Conservation (phyloP, 495 filamentous ascomycete genomes). For the Ramalina intermedia region DNA sequence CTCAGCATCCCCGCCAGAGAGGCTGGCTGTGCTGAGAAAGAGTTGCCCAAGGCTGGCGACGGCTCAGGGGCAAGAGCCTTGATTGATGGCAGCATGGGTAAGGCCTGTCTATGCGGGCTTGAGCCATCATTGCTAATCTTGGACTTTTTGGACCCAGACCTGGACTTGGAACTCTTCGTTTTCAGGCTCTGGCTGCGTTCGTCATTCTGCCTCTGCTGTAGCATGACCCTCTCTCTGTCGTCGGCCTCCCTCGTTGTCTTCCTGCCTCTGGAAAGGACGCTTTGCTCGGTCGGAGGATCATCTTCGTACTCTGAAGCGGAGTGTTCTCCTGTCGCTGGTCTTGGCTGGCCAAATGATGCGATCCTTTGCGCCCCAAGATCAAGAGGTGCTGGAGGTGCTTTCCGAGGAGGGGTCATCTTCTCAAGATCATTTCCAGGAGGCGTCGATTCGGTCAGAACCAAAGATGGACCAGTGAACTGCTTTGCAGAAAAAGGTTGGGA, state of each 20-base stretch:
- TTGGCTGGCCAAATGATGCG: constrained; percentile 28
- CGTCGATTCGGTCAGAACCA: constrained; percentile 11
- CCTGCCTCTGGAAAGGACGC: constrained; percentile 53
- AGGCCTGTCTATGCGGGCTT: not conserved
- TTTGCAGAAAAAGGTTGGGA: constrained; percentile 12
- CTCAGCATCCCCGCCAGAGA: constrained; percentile 26
- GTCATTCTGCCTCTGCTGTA: constrained; percentile 48
- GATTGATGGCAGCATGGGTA: constrained; percentile 5
- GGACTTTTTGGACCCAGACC: constrained; percentile 7
- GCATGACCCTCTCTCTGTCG: constrained; percentile 59
- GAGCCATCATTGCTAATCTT: not conserved
- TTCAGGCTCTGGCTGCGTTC: constrained; percentile 48
- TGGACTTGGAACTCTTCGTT: constrained; percentile 35
- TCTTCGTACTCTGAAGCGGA: constrained; percentile 81
- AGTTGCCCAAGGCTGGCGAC: constrained; percentile 1
- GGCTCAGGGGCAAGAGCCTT: constrained; percentile 12
- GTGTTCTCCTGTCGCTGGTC: constrained; percentile 39
- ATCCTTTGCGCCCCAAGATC: constrained; percentile 41
- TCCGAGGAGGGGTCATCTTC: constrained; percentile 44
- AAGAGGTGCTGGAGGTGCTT: constrained; percentile 72
- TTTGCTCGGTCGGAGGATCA: constrained; percentile 46
- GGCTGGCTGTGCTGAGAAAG: constrained; percentile 17
- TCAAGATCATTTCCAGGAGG: constrained; percentile 9
- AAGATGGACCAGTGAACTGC: constrained; percentile 4
- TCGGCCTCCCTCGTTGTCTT: constrained; percentile 81